Evolutionary conservation across 345 rosid genomes (phyloP), one percentile per base, ranked within the genome.

Genomic region (Salix dunnii): DNA sequence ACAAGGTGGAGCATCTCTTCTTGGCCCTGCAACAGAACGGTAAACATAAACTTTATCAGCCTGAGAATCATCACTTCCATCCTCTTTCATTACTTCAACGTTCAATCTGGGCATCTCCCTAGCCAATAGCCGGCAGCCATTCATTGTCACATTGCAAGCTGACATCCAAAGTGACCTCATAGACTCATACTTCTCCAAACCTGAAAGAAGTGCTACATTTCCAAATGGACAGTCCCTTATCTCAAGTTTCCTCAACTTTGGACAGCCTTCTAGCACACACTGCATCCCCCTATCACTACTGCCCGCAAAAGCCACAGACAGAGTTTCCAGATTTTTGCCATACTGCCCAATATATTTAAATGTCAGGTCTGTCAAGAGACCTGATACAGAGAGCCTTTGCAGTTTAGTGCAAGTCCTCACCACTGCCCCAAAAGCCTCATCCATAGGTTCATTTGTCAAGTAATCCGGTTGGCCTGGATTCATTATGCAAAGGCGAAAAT

Each of bases 141-240:
- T 81, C 85, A 90, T 87, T 28, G 94, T 89, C 77, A 90, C 84
- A 68, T 88, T 86, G 82, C 94, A 90, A 42, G 92, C 84, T 27
- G 94, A 90, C 92, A 90, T 89, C 94, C 94, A 90, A 71, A 90
- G 90, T 6, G 92, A 90, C 83, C 92, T 87, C 94, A 90, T 90
- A 6, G 92, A 87, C 78, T 90, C 94, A 27, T 88, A 89, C 82
- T 83, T 90, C 84, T 89, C 91, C 84, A 89, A 70, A 74, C 92
- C 92, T 1, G 91, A 87, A 40, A 90, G 87, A 73, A 90, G 83
- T 13, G 94, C 92, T 3, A 33, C 86, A 76, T 90, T 84, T 46
- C 94, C 94, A 66, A 90, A 90, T 33, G 92, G 94, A 68, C 92
- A 89, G 65, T 90, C 94, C 88, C 94, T 85, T 58, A 90, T 90